These are phyloP conservation scores for Kwoniella shandongensis DNA, from an alignment of 768 basidiomycete genomes.

Conservation along the genomic window DNA sequence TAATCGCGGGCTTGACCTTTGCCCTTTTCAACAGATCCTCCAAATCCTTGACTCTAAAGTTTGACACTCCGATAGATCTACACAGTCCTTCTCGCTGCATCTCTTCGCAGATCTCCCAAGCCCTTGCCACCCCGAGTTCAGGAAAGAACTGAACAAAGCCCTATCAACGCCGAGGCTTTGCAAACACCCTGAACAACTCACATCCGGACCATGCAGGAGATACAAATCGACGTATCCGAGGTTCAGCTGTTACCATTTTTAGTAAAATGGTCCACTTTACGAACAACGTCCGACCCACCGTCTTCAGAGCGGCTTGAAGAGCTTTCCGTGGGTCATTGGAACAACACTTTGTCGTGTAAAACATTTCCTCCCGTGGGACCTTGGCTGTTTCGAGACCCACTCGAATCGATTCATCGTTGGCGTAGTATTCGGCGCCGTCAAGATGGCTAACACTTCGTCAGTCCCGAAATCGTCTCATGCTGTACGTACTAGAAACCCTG, in stretches of 20 bases:
- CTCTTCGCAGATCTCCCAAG: conserved; percentile 66
- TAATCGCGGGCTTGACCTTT: conserved; percentile 50
- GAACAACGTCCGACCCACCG: conserved; percentile 54
- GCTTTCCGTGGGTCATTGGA: conserved; percentile 56
- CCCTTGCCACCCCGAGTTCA: conserved; percentile 1
- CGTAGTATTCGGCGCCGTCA: conserved; percentile 35
- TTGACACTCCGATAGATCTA: conserved; percentile 55
- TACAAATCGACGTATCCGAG: conserved; percentile 48
- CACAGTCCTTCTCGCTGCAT: conserved; percentile 56
- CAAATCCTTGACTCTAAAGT: conserved; percentile 54
- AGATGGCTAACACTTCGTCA: conserved; percentile 4
- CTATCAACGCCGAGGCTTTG: too few species aligned
- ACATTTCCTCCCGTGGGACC: conserved; percentile 54
- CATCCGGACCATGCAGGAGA: conserved; percentile 59
- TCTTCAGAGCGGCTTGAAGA: conserved; percentile 60
- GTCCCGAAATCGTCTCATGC: neutral
- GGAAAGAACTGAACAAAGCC: too few species aligned
- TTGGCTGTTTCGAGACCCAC: conserved; percentile 31
- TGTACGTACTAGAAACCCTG: conserved; percentile 5
- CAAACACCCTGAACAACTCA: conserved; percentile 13
- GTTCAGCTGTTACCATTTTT: conserved; percentile 18
- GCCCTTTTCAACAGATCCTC: conserved; percentile 46
- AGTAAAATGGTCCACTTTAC: neutral
- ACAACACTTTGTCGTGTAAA: conserved; percentile 56
- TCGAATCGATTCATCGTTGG: conserved; percentile 45